These are phyloP conservation scores for Parmelia sp. DNA, from an alignment of 495 filamentous ascomycete species.

Conservation along the genomic window DNA sequence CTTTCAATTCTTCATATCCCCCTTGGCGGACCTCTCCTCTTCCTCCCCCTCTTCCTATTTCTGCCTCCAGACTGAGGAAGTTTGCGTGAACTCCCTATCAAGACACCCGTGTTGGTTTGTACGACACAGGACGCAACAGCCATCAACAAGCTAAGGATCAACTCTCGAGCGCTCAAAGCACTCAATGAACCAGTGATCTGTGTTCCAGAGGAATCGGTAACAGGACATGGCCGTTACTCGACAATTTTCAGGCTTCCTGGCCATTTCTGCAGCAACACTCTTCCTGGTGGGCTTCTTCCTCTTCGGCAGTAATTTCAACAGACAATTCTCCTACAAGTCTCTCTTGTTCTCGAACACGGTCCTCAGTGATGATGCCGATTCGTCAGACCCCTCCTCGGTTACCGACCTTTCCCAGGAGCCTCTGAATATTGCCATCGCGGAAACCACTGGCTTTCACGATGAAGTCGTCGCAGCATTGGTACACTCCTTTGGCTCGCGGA, in stretches of 20 bases:
- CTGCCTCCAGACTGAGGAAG: too few relatives aligned
- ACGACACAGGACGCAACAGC: too few relatives aligned
- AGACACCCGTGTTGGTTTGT: not conserved
- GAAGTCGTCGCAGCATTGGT: slow-evolving; percentile 30
- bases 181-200: too few relatives aligned
- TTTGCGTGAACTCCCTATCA: too few relatives aligned
- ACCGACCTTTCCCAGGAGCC: not conserved
- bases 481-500: slow-evolving; percentile 27
- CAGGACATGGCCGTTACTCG: not conserved
- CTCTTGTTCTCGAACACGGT: not conserved
- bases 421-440: slow-evolving; percentile 14
- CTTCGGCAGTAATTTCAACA: not conserved
- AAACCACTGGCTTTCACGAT: slow-evolving; percentile 29
- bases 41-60: not conserved
- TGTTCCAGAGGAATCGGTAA: not conserved
- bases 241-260: not conserved
- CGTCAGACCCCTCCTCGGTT: not conserved
- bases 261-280: not conserved
- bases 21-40: not conserved
- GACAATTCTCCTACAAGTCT: slow-evolving; percentile 7
- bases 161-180: too few relatives aligned
- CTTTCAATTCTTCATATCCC: too few relatives aligned
- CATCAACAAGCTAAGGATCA: too few relatives aligned
- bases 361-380: not conserved
- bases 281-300: slow-evolving; percentile 6